These are phyloP conservation scores for Plasmodium relictum DNA, from an alignment of 169 alveolate species.

Conservation along the genomic window DNA sequence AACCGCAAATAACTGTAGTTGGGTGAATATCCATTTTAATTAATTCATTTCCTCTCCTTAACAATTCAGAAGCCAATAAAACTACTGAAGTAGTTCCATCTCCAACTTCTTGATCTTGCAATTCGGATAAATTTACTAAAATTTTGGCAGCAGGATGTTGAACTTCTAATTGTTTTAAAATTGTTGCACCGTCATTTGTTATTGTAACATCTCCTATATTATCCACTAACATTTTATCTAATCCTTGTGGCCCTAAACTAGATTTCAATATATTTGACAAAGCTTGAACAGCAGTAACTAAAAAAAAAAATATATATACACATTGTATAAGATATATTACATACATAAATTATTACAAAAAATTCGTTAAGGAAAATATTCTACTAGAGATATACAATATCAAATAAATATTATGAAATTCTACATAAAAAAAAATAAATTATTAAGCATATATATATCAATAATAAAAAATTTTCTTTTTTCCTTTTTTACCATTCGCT, in stretches of 20 bases:
- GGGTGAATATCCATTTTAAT: slow-evolving; percentile 98
- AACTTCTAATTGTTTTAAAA: slow-evolving; percentile 97
- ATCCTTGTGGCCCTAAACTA: slow-evolving; percentile 99
- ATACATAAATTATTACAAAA: neutral
- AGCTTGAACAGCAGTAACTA: slow-evolving; percentile 97
- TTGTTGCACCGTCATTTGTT: slow-evolving; percentile 99
- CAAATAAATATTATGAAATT: neutral
- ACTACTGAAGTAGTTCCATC: slow-evolving; percentile 99
- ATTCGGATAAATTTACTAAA: slow-evolving; percentile 96
- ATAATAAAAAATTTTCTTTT: neutral
- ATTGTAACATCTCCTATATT: slow-evolving; percentile 99
- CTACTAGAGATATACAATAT: neutral
- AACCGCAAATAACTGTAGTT: slow-evolving; percentile 97
- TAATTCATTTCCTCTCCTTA: slow-evolving; percentile 97
- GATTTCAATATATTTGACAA: slow-evolving; percentile 97
- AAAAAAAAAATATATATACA: neutral
- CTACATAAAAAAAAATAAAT: neutral
- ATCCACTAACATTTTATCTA: slow-evolving; percentile 99
- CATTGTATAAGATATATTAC: neutral
- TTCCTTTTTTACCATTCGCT: slow-evolving; percentile 80
- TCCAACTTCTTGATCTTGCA: slow-evolving; percentile 98
- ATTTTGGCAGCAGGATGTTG: slow-evolving; percentile 99
- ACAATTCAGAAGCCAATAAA: slow-evolving; percentile 98
- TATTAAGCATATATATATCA: neutral
- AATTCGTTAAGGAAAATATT: neutral